Conservation (phyloP, 2,329 filamentous ascomycete genomes). For the Fusarium aywerte region DNA sequence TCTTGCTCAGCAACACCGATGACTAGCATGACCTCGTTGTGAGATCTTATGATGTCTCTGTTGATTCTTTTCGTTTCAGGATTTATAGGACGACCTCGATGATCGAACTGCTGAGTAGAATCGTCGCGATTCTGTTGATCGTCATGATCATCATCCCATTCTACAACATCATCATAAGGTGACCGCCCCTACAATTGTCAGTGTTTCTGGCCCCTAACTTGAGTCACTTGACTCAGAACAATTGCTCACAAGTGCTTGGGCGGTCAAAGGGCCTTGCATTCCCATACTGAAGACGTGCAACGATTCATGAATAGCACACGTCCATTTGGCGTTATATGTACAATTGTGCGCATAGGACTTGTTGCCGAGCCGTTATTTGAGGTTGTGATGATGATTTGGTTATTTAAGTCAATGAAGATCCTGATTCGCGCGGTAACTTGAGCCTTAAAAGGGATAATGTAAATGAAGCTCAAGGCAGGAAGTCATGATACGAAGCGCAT, state of each 20-base stretch:
- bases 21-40: conserved; percentile 72
- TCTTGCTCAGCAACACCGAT: conserved; percentile 71
- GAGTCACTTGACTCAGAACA: neutral
- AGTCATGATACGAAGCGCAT: conserved; percentile 28
- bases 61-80: conserved; percentile 65
- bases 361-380: neutral
- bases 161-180: conserved; percentile 67
- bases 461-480: neutral
- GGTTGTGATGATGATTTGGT: neutral
- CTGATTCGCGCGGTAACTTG: neutral
- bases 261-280: conserved; percentile 66
- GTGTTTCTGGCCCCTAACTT: neutral
- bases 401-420: neutral
- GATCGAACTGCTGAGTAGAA: conserved; percentile 63
- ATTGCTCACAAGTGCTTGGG: conserved; percentile 63
- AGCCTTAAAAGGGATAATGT: neutral
- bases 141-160: conserved; percentile 54
- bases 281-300: conserved; percentile 56
- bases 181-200: conserved; percentile 62
- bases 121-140: conserved; percentile 37
- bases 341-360: neutral
- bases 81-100: conserved; percentile 66
- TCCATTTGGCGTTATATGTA: neutral
- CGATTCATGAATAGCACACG: conserved; percentile 11
- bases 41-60: conserved; percentile 66